Conservation (phyloP, 1,284 basidiomycete species). For the Ustilago sp. region DNA sequence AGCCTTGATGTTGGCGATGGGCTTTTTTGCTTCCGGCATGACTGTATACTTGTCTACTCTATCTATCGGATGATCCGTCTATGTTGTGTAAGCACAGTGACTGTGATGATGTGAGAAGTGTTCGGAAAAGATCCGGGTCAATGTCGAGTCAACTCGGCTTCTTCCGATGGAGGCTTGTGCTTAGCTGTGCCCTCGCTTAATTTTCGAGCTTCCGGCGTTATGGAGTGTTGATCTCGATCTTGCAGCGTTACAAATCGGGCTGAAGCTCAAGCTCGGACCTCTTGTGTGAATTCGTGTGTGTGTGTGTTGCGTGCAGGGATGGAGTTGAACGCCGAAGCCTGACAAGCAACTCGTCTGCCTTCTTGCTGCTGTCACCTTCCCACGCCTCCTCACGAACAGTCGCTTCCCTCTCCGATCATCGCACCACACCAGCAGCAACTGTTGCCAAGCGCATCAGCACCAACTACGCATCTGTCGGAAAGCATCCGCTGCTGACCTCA, state of each 20-base stretch:
- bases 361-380: constrained; percentile 1
- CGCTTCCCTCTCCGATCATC: not conserved
- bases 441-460: not conserved
- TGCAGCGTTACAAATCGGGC: not conserved
- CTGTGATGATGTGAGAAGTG: not conserved
- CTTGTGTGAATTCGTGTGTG: not conserved
- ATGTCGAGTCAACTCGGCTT: constrained; percentile 21
- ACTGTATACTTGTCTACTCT: not conserved
- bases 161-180: not conserved
- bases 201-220: not conserved
- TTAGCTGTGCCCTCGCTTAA: not conserved
- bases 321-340: constrained; percentile 8
- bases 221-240: not conserved
- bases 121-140: constrained; percentile 14
- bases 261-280: constrained; percentile 2
- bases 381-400: not conserved
- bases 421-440: not conserved
- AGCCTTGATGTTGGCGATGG: constrained; percentile 52
- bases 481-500: not conserved
- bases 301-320: constrained; percentile 19
- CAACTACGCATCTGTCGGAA: not conserved
- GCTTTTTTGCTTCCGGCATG: constrained; percentile 20
- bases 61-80: constrained; percentile 10
- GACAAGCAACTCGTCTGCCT: not conserved
- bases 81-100: not conserved